Percentiles rank a stretch among this genome's conserved stretches.
These are phyloP conservation scores for Candida bentonensis DNA, from an alignment of 805 yeast species.

Conservation along the genomic window DNA sequence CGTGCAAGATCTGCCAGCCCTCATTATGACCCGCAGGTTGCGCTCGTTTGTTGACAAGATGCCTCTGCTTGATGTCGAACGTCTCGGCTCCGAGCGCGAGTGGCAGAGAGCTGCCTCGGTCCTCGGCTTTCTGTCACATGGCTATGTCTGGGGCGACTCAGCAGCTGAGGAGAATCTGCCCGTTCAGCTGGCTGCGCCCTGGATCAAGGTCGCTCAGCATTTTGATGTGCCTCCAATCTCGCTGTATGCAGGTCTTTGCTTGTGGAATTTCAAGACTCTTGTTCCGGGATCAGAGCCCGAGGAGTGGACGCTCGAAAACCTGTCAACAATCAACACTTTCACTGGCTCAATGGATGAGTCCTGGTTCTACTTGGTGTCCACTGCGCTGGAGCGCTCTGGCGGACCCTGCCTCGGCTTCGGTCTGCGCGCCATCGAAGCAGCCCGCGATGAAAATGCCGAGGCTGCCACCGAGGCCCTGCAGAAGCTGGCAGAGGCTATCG, in stretches of 20 bases:
- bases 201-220: slow-evolving; percentile 39
- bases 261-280: slow-evolving; percentile 73
- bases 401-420: slow-evolving; percentile 59
- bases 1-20: slow-evolving; percentile 53
- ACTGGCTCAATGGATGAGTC: slow-evolving; percentile 86
- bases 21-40: slow-evolving; percentile 51
- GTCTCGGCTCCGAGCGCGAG: slow-evolving; percentile 33
- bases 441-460: slow-evolving; percentile 31
- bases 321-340: slow-evolving; percentile 70
- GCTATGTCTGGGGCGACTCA: slow-evolving; percentile 77
- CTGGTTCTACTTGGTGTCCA: slow-evolving; percentile 87
- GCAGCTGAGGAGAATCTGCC: slow-evolving; percentile 46
- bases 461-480: slow-evolving; percentile 37
- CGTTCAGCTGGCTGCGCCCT: slow-evolving; percentile 52
- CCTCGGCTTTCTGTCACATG: slow-evolving; percentile 70
- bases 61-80: slow-evolving; percentile 39
- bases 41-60: slow-evolving; percentile 50
- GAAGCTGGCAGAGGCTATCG: slow-evolving; percentile 59
- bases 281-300: slow-evolving; percentile 29
- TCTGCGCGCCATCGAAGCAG: slow-evolving; percentile 46
- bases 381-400: slow-evolving; percentile 72
- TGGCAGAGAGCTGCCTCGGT: slow-evolving; percentile 70
- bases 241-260: slow-evolving; percentile 73
- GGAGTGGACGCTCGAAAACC: slow-evolving; percentile 44
- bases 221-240: slow-evolving; percentile 75